Base-by-base conservation (phyloP, 305 asterid genomes). In the Fraxinus sp. region DNA sequence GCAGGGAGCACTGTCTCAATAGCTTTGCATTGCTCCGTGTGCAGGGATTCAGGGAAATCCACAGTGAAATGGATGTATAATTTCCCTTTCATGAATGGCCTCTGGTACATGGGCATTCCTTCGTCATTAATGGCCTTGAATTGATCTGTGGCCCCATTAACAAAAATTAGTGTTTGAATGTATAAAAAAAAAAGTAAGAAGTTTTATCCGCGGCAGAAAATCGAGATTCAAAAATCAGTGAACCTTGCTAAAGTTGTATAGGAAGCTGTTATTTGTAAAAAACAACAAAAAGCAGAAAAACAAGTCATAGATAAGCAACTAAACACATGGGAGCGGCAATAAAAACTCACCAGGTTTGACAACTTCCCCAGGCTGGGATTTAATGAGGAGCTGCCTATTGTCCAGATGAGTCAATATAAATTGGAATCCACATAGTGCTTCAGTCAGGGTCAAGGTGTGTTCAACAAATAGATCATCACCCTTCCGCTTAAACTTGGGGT, bases 361-460 rank as follows among this genome's bases (percentile, higher is more conserved):
- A 76, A 95, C 98, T 88, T 95, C 98, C 9, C 98, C 98, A n/a
- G 97, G 98, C 70, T 92, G 95, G 78, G 98, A 90, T 87, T 95
- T 93, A 36, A 95, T 87, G 76, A 95, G 98, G 68, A 95, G 98
- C 86, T 95, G 98, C 79, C 98, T 91, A 81, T 88, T 89, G 82
- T 95, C 98, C 74, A 95, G 86, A 85, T 95, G 98, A 83, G 98
- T 90, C 88, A 93, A 81, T 85, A 93, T 87, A 76, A 93, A 95
- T 71, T 92, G 98, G 91, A 95, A 95, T 78, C 98, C 98, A 80
- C 98, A 95, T 0, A 95, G 93, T 41, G 98, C 98, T 89, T 95
- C 98, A 26, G 98, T 93, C 39, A 95, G 87, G 66, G 93, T 90
- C 91, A 95, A 81, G 8, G 96, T 86, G 84, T 93, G 98, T 41